Base-by-base conservation (phyloP, 2,329 filamentous ascomycete genomes). In the Sporothrix brunneoviolacea region DNA sequence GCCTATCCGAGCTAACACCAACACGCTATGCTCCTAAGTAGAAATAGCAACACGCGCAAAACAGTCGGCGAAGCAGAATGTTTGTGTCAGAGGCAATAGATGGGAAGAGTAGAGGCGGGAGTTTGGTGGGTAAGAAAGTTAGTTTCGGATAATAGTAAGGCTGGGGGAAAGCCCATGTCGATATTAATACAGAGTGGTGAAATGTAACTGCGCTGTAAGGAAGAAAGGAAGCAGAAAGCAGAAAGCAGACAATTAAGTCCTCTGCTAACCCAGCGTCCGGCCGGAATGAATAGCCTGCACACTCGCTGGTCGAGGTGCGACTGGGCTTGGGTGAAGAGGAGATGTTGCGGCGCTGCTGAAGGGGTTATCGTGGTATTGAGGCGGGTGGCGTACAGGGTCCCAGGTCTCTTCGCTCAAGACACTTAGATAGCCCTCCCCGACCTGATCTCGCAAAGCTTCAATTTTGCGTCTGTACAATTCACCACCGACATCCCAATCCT, bases 401-500 rank as follows among this genome's bases (percentile, higher is more conserved):
- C 80, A 83, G 37, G 70, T 75, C 64, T 93, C 87, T 60, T 95
- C 91, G 54, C 86, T 86, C 45, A 97, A 73, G 13, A 87, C 88
- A 55, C 83, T 91, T 35, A 98, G 77, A 77, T 95, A 98, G 33
- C 83, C 86, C 59, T 83, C 88, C 28, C 91, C 91, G 57, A 95
- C 84, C 61, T 91, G 88, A 61, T 85, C 85, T 54, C 90, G 84
- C 48, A 96, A 70, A 3, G 86, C 83, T 66, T 95, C 90, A 49
- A 97, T 85, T 66, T 93, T 93, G 64, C 87, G 87, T 51, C 86
- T 82, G 67, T 95, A 97, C 8, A 88, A 72, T 61, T 93, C 88
- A 48, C 86, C 85, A 52, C 80, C 79, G 38, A 80, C 70, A 53
- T 82, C 81, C 78, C 83, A 88, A 52, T 85, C 76, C 40, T 74